Evolutionary conservation across 805 yeast genomes (phyloP).

Genomic region (Wickerhamiella spandovensis): DNA sequence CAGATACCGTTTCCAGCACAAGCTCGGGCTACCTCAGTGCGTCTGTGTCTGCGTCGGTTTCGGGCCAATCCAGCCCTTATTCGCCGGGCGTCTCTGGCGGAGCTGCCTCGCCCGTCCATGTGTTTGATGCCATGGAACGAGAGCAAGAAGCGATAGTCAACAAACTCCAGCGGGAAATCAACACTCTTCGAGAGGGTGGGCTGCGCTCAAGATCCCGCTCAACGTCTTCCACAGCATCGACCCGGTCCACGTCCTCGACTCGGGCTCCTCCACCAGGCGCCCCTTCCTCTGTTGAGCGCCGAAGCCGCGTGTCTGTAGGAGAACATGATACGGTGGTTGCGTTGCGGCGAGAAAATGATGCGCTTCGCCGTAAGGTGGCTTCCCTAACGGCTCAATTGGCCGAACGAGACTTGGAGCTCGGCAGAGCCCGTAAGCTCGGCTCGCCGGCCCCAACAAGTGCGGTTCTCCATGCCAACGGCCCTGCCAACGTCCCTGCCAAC

Average conservation of each 20-base stretch:
- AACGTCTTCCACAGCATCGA: conserved; percentile 19
- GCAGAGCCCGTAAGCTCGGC: not conserved
- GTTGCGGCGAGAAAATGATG: conserved; percentile 16
- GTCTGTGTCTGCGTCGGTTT: not conserved
- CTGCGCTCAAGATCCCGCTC: conserved; percentile 18
- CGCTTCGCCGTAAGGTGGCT: conserved; percentile 9
- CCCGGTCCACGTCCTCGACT: conserved; percentile 19
- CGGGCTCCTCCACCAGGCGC: conserved; percentile 10
- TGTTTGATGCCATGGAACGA: conserved; percentile 37
- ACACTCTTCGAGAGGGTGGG: conserved; percentile 35
- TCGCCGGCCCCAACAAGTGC: not conserved
- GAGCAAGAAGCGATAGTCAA: conserved; percentile 68
- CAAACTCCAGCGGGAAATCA: conserved; percentile 51
- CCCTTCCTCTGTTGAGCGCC: conserved; percentile 3
- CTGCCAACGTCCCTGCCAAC: no score
- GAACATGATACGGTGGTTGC: conserved; percentile 6
- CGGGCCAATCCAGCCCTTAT: not conserved
- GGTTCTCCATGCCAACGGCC: no score
- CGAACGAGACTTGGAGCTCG: not conserved
- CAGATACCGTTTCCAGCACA: not conserved
- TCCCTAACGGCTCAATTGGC: not conserved
- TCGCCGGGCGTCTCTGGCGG: not conserved
- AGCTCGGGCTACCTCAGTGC: not conserved
- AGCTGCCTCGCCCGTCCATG: conserved; percentile 13
- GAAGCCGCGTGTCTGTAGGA: conserved; percentile 5